Percentiles rank a stretch among this genome's conserved stretches.
Conservation (phyloP, 2,329 filamentous ascomycete species). For the Cercospora berteroae region DNA sequence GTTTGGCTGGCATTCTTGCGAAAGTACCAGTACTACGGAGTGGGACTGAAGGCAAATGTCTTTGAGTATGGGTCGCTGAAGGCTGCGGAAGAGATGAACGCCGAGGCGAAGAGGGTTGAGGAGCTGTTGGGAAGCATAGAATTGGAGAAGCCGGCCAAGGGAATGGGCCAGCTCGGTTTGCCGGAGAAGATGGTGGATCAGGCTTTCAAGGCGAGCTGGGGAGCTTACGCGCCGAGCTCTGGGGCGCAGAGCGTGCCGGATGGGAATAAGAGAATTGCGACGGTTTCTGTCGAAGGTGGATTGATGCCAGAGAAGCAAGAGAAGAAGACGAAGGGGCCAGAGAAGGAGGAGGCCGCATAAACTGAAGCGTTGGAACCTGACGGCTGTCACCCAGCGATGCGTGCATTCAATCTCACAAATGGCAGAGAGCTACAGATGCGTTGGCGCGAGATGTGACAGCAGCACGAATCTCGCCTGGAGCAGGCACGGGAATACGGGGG, state of each 20-base stretch:
- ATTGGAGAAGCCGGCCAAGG: neutral
- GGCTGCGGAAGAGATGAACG: slow-evolving; percentile 38
- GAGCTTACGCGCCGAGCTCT: slow-evolving; percentile 32
- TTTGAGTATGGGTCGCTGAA: slow-evolving; percentile 72
- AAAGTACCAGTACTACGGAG: slow-evolving; percentile 91
- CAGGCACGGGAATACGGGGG: neutral
- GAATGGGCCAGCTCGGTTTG: neutral
- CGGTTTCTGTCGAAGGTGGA: slow-evolving; percentile 12
- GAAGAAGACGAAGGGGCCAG: neutral
- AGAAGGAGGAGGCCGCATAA: neutral
- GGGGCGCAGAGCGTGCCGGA: slow-evolving; percentile 23
- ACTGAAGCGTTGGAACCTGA: neutral
- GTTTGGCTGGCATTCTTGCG: slow-evolving; percentile 88
- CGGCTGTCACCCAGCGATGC: neutral
- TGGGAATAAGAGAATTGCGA: slow-evolving; percentile 16
- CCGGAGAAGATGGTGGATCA: slow-evolving; percentile 24
- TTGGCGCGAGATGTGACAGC: neutral
- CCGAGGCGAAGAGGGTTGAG: slow-evolving; percentile 1
- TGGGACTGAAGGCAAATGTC: slow-evolving; percentile 98
- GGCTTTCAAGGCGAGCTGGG: slow-evolving; percentile 34
- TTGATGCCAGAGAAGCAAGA: neutral
- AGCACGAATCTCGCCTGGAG: neutral
- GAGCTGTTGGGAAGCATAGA: neutral
- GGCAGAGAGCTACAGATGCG: neutral
- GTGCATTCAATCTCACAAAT: neutral